Conservation (phyloP, 257 asterid genomes). For the Nicotiana tomentosiformis region DNA sequence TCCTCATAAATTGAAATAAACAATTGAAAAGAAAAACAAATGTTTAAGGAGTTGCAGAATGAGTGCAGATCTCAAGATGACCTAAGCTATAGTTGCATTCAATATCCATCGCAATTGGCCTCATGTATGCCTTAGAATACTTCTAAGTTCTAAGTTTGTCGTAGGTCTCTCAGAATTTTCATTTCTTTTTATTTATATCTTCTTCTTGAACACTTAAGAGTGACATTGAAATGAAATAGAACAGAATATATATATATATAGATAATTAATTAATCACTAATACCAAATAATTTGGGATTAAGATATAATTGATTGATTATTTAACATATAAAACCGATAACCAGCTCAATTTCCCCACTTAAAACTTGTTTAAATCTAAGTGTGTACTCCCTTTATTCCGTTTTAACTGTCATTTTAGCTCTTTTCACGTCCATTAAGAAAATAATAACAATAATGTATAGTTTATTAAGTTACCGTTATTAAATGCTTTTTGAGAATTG, state of each 20-base stretch:
- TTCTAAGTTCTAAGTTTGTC: not conserved
- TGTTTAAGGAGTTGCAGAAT: not conserved
- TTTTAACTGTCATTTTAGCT: no score
- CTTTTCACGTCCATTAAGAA: no score
- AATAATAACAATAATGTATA: no score
- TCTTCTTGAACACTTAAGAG: not conserved
- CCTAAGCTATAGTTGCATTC: not conserved
- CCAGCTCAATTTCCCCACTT: not conserved
- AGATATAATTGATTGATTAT: not conserved
- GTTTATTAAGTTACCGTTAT: no score
- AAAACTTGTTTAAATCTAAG: not conserved
- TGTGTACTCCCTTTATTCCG: no score
- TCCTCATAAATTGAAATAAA: not conserved
- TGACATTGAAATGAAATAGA: not conserved
- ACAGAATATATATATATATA: not conserved
- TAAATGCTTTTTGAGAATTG: no score
- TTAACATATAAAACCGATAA: no score
- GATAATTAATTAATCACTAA: not conserved
- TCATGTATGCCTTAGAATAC: not conserved
- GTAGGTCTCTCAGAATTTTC: not conserved
- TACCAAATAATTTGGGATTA: not conserved
- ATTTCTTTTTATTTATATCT: not conserved
- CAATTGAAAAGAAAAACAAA: not conserved
- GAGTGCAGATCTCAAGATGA: conserved; percentile 4
- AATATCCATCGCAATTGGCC: not conserved